Evolutionary conservation across 495 filamentous ascomycete genomes (phyloP), one percentile per base, ranked within the genome.

Genomic region (Podospora bellae-mahoneyi): DNA sequence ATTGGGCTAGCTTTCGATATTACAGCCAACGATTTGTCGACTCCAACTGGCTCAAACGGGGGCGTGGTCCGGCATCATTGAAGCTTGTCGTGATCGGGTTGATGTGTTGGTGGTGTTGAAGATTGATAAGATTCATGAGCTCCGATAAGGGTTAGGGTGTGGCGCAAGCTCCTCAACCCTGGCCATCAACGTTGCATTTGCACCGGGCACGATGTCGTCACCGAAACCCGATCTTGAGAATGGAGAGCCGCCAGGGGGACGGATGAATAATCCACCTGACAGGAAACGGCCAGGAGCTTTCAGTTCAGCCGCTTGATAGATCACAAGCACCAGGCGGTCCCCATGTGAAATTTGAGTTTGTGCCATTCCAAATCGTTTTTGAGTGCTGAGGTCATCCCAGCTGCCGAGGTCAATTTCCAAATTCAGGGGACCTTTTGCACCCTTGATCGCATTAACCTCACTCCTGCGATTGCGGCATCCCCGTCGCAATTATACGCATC

Each of bases 1-100:
- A 77, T 77, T 62, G 15, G 59, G 5, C 7, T 27, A 26, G 28
- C 13, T 9, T 4, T 5, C 27, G 34, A 32, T 48, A 48, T 48
- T 48, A 16, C 34, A 6, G 10, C 34, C 34, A 39, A 10, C 10
- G 39, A 16, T 48, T 48, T 39, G 34, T 10, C 34, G 34, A 10
- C 34, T 6, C 6, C 34, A 39, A 39, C 10, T 39, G 34, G 3
- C 34, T 39, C 34, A 10, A 10, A 39, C 10, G 6, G 15, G 39
- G 39, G 39, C 2, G 6, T 48, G 9, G 39, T 13, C 15, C 15
- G 9, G 39, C 39, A 48, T 48, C 7, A 48, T 48, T 48, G 39
- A 48, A 48, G 39, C 39, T 48, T 10, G 39, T 48, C 6, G 39
- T 18, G 39, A 48, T 48, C 39, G 39, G 39, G 39, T 59, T 59